phyloP scores from a whole-genome alignment of 2,329 filamentous ascomycete species.

The Chaetomium olivaceum region DNA sequence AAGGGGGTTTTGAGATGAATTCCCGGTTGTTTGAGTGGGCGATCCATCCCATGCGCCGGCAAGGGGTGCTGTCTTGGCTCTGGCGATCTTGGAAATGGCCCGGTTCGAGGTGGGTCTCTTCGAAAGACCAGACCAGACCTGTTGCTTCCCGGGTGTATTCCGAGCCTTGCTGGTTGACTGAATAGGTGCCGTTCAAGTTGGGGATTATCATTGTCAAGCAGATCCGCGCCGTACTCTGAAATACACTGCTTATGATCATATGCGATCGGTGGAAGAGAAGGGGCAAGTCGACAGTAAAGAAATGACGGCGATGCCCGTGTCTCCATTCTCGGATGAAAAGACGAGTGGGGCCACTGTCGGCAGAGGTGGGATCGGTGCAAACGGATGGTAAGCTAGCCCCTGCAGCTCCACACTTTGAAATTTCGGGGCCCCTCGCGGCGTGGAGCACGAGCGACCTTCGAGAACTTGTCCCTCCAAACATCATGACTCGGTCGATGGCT shows the following conservation, averaged over 20 bases:
- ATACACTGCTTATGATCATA: background rate
- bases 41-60: conserved; percentile 15
- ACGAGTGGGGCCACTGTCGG: conserved; percentile 4
- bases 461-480: background rate
- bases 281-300: background rate
- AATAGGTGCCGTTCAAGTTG: background rate
- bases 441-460: background rate
- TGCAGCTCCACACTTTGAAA: background rate
- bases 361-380: conserved; percentile 11
- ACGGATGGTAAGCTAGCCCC: background rate
- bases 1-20: conserved; percentile 23
- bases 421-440: conserved; percentile 2
- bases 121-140: background rate
- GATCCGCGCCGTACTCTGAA: background rate
- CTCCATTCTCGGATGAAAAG: background rate
- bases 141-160: background rate
- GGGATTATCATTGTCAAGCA: background rate
- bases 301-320: background rate
- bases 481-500: background rate
- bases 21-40: conserved; percentile 23
- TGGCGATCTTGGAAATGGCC: conserved; percentile 1
- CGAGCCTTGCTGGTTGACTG: background rate
- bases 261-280: background rate
- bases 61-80: conserved; percentile 12
- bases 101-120: background rate